phyloP scores from a whole-genome alignment of 306 rosid species.

The Malus orientalis region DNA sequence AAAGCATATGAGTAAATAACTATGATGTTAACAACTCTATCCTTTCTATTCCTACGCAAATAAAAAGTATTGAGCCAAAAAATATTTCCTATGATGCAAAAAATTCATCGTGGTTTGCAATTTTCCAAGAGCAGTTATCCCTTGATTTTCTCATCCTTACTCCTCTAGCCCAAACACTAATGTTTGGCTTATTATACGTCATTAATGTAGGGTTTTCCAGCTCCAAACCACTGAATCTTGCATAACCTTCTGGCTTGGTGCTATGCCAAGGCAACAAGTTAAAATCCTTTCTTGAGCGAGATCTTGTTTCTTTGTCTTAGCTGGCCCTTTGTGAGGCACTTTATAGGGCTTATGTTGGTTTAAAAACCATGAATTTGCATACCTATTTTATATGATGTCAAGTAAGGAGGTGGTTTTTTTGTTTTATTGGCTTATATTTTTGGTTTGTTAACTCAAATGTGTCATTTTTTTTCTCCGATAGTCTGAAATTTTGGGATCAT shows the following conservation, averaged over 20 bases:
- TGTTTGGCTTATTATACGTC: neutral
- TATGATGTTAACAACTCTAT: neutral
- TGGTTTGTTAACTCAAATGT: neutral
- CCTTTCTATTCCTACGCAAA: neutral
- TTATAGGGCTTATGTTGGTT: neutral
- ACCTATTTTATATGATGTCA: constrained; percentile 6
- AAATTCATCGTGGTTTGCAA: neutral
- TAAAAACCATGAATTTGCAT: constrained; percentile 8
- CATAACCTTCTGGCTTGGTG: neutral
- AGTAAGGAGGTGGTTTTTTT: neutral
- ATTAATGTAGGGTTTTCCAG: constrained; percentile 13
- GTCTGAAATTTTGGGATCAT: neutral
- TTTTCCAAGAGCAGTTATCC: constrained; percentile 4
- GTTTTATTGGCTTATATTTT: neutral
- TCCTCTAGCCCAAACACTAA: constrained; percentile 5
- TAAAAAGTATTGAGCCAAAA: neutral
- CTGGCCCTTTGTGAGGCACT: neutral
- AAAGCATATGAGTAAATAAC: neutral
- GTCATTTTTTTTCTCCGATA: neutral
- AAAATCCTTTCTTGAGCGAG: too few species aligned
- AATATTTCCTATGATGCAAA: neutral
- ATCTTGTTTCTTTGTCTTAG: neutral
- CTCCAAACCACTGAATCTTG: neutral
- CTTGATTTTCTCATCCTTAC: constrained; percentile 12
- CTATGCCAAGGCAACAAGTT: too few species aligned